Conservation (phyloP, 768 basidiomycete species). For the Boletus edulis region DNA sequence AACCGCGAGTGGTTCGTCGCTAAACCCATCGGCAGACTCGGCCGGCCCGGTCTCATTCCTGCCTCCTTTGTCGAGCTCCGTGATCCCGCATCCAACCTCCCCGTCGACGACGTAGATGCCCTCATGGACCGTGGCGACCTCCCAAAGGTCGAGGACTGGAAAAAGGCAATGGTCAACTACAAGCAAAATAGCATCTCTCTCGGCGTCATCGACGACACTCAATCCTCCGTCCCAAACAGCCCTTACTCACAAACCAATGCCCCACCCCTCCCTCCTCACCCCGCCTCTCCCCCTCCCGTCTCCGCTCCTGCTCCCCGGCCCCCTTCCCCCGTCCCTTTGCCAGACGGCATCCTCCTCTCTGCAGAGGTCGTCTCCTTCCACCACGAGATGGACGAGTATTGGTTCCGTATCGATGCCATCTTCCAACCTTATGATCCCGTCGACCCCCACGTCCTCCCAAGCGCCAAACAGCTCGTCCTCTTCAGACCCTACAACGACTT, state of each 20-base stretch:
- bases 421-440: constrained; percentile 79
- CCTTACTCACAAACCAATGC: constrained; percentile 33
- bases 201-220: constrained; percentile 76
- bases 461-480: constrained; percentile 76
- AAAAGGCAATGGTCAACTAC: constrained; percentile 90
- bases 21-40: constrained; percentile 93
- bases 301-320: constrained; percentile 28
- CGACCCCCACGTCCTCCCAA: constrained; percentile 55
- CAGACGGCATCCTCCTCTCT: constrained; percentile 80
- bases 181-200: constrained; percentile 95
- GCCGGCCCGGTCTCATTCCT: constrained; percentile 95
- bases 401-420: constrained; percentile 91
- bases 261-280: constrained; percentile 9
- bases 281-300: constrained; percentile 5
- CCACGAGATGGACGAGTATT: constrained; percentile 92
- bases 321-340: constrained; percentile 50
- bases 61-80: constrained; percentile 96
- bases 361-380: constrained; percentile 97
- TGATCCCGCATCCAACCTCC: constrained; percentile 81
- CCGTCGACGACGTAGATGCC: constrained; percentile 69
- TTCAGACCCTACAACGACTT: constrained; percentile 98
- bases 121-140: constrained; percentile 87
- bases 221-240: constrained; percentile 43
- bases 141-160: constrained; percentile 99
- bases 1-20: constrained; percentile 99